Conservation (phyloP, 495 filamentous ascomycete genomes). For the Daldinia grandis region DNA sequence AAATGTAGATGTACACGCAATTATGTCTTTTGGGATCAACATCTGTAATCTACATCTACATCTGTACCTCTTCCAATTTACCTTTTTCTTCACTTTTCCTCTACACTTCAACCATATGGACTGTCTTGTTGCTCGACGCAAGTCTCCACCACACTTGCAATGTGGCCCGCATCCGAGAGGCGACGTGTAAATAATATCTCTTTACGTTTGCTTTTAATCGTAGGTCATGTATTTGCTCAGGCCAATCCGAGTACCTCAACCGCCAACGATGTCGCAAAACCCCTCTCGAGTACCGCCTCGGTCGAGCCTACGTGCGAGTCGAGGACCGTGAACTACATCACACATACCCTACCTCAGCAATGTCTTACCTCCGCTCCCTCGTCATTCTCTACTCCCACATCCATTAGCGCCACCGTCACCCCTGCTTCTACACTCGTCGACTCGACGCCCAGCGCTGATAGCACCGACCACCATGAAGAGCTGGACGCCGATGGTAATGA, state of each 20-base stretch:
- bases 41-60: background rate
- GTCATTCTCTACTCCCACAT: conserved; percentile 32
- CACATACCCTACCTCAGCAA: conserved; percentile 79
- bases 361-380: conserved; percentile 65
- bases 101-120: conserved; percentile 31
- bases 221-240: conserved; percentile 26
- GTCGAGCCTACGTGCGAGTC: conserved; percentile 63
- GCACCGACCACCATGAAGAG: conserved; percentile 24
- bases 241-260: conserved; percentile 20
- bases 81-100: background rate
- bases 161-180: conserved; percentile 37
- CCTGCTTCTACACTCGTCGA: conserved; percentile 22
- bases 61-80: background rate
- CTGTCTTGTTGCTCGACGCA: conserved; percentile 23
- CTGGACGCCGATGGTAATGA: conserved; percentile 52
- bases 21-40: background rate
- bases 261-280: conserved; percentile 31
- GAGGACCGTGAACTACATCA: conserved; percentile 81
- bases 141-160: conserved; percentile 35
- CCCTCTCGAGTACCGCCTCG: conserved; percentile 4
- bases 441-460: conserved; percentile 16
- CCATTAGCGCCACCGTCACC: conserved; percentile 35
- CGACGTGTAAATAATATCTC: conserved; percentile 24
- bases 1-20: background rate
- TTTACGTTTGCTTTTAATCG: conserved; percentile 27